These are phyloP conservation scores for Botrytis deweyae DNA, from an alignment of 2,329 filamentous ascomycete genomes.

Conservation along the genomic window DNA sequence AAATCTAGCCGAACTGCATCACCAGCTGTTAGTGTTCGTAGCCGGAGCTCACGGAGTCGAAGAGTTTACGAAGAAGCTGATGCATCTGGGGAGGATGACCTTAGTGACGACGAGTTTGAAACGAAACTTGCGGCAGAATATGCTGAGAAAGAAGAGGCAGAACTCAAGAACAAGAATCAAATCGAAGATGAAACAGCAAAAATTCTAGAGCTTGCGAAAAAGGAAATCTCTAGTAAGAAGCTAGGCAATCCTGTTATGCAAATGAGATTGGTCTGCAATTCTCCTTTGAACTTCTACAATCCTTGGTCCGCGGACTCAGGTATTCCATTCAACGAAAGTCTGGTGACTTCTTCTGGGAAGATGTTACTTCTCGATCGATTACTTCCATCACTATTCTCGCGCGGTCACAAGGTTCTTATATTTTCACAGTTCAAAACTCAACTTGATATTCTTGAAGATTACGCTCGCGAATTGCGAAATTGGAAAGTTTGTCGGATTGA, in stretches of 20 bases:
- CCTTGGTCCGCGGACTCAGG: slow-evolving; percentile 69
- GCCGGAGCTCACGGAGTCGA: slow-evolving; percentile 45
- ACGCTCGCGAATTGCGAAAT: slow-evolving; percentile 70
- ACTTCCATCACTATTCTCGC: slow-evolving; percentile 69
- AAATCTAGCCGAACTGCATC: slow-evolving; percentile 76
- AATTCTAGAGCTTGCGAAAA: slow-evolving; percentile 74
- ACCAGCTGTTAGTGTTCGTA: slow-evolving; percentile 51
- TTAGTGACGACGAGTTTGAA: slow-evolving; percentile 86
- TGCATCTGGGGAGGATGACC: slow-evolving; percentile 57
- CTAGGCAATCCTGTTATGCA: slow-evolving; percentile 92
- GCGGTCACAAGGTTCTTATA: slow-evolving; percentile 86
- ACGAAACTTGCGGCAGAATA: slow-evolving; percentile 68
- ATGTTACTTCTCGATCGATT: slow-evolving; percentile 92
- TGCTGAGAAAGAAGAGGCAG: slow-evolving; percentile 46
- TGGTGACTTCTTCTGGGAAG: slow-evolving; percentile 88
- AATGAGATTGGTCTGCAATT: slow-evolving; percentile 87
- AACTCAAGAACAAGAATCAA: slow-evolving; percentile 48
- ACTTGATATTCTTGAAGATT: slow-evolving; percentile 86
- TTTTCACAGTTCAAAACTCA: slow-evolving; percentile 97
- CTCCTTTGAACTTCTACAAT: slow-evolving; percentile 94
- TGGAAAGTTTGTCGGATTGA: slow-evolving; percentile 91
- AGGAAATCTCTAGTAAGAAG: slow-evolving; percentile 87
- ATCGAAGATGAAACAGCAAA: slow-evolving; percentile 63
- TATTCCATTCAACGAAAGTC: slow-evolving; percentile 68
- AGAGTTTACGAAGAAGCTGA: slow-evolving; percentile 54